These are phyloP conservation scores for Aurinia saxatilis DNA, from an alignment of 345 rosid species.

Conservation along the genomic window DNA sequence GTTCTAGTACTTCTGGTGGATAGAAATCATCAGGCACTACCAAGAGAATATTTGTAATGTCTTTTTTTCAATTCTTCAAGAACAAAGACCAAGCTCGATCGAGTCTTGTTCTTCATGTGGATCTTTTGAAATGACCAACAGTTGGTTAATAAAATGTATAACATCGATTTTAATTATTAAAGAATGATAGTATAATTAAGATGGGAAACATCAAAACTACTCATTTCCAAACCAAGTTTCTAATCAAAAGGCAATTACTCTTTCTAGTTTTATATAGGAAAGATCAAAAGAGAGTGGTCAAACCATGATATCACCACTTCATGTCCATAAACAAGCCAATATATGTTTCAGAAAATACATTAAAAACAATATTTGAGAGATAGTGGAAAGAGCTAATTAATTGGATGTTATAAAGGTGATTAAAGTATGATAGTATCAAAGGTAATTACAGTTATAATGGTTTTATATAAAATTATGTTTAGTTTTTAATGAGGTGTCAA, in stretches of 20 bases:
- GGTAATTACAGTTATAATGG: no score
- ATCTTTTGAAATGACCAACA: no score
- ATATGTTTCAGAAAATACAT: not conserved
- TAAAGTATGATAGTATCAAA: no score
- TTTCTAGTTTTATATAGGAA: not conserved
- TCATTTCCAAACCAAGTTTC: not conserved
- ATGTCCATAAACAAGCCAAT: not conserved
- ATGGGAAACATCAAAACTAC: not conserved
- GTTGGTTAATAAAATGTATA: not conserved
- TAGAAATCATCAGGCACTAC: no score
- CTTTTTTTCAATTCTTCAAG: no score
- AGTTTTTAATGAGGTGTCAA: not conserved
- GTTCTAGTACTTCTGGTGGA: no score
- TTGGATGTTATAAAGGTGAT: slow-evolving; percentile 3
- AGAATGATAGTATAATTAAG: not conserved
- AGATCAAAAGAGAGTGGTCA: slow-evolving; percentile 17
- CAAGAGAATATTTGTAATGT: no score
- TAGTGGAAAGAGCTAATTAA: not conserved
- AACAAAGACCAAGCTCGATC: no score
- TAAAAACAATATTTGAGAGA: not conserved
- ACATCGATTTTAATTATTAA: not conserved
- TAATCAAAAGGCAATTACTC: not conserved
- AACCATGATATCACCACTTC: slow-evolving; percentile 16
- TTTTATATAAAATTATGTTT: no score
- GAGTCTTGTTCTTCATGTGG: no score